phyloP scores from a whole-genome alignment of 2,329 filamentous ascomycete species.

The Phaeosphaeriaceae sp. region DNA sequence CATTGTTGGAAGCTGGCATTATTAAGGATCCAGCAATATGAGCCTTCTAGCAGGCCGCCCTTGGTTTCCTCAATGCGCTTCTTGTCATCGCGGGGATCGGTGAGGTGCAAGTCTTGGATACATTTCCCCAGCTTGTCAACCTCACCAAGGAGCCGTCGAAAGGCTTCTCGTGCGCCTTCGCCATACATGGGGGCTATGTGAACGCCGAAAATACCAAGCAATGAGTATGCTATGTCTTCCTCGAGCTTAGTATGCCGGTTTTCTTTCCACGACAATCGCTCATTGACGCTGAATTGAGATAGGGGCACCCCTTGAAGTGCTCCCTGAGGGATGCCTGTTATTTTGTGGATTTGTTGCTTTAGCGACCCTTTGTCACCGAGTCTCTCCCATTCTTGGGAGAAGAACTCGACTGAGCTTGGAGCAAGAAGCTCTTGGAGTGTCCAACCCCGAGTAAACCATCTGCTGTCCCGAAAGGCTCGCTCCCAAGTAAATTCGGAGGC shows the following conservation, averaged over 20 bases:
- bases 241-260: constrained; percentile 13
- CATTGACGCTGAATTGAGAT: too few relatives aligned
- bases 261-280: constrained; percentile 7
- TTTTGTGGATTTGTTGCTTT: constrained; percentile 1
- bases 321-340: constrained; percentile 6
- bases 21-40: constrained; percentile 10
- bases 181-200: constrained; percentile 1
- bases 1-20: not conserved
- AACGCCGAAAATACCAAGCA: constrained; percentile 13
- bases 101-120: constrained; percentile 8
- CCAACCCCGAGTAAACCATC: too few relatives aligned
- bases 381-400: too few relatives aligned
- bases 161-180: constrained; percentile 8
- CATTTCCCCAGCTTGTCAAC: constrained; percentile 9
- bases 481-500: too few relatives aligned
- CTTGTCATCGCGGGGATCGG: constrained; percentile 10
- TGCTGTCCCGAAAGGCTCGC: too few relatives aligned
- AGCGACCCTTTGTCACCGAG: constrained; percentile 13
- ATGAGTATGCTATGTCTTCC: constrained; percentile 10
- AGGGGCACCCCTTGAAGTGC: constrained; percentile 9
- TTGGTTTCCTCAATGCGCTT: not conserved
- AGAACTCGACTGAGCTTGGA: too few relatives aligned
- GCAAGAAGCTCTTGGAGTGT: too few relatives aligned
- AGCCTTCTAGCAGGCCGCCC: not conserved
- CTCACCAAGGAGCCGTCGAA: constrained; percentile 15